These are phyloP conservation scores for Scheffersomyces stambukii DNA, from an alignment of 1,139 yeast genomes.

Conservation along the genomic window DNA sequence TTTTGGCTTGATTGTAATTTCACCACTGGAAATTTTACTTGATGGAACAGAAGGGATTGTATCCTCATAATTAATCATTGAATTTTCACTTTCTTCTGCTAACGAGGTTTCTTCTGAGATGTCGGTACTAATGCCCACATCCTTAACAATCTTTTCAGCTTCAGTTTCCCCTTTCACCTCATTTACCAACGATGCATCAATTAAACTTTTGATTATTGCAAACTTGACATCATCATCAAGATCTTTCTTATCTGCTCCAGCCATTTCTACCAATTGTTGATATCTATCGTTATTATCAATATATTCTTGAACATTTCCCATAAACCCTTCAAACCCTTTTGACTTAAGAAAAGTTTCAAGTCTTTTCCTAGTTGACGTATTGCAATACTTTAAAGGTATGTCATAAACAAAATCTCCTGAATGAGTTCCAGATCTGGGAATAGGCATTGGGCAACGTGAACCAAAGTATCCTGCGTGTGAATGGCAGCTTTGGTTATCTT, in stretches of 20 bases:
- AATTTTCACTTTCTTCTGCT: conserved; percentile 2
- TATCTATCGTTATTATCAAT: conserved; percentile 24
- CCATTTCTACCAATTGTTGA: conserved; percentile 15
- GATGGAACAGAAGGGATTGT: not conserved
- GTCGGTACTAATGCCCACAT: not conserved
- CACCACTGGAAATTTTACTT: conserved; percentile 2
- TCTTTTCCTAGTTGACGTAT: conserved; percentile 14
- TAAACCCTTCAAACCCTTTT: conserved; percentile 18
- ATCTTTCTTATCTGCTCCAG: conserved; percentile 11
- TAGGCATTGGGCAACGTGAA: conserved; percentile 1
- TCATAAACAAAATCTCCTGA: conserved; percentile 19
- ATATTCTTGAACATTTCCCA: conserved; percentile 18
- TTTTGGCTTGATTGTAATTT: conserved; percentile 14
- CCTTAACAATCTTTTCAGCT: not conserved
- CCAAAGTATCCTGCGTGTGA: conserved; percentile 1
- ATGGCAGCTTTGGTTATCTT: conserved; percentile 1
- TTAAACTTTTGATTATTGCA: conserved; percentile 19
- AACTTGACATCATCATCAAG: conserved; percentile 20
- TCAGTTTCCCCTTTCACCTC: conserved; percentile 4
- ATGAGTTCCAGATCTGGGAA: not conserved
- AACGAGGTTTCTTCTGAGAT: not conserved
- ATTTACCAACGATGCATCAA: conserved; percentile 11
- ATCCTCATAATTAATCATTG: conserved; percentile 1
- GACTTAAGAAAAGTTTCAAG: conserved; percentile 17
- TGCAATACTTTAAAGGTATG: conserved; percentile 24